These are phyloP conservation scores for Boletus eberwhitei DNA, from an alignment of 768 basidiomycete species.

Conservation along the genomic window DNA sequence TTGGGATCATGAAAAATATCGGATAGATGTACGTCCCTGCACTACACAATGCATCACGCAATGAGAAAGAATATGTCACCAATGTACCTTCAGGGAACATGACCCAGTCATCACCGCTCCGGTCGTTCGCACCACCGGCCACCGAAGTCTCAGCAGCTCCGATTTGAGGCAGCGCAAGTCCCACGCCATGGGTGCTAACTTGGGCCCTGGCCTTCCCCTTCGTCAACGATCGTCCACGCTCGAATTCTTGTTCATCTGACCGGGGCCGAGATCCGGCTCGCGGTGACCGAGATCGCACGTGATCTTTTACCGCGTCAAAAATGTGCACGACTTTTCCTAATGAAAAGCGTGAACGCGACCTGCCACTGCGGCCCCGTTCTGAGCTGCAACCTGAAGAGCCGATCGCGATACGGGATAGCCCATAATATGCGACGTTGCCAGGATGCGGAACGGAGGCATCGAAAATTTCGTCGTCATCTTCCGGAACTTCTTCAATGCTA, in stretches of 20 bases:
- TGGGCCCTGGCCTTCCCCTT: conserved; percentile 31
- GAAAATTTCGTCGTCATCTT: conserved; percentile 26
- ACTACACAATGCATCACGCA: conserved; percentile 46
- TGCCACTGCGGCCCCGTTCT: conserved; percentile 30
- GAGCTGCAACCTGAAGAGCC: conserved; percentile 14
- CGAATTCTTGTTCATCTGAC: conserved; percentile 3
- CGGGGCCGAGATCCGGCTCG: conserved; percentile 9
- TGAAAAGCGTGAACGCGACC: conserved; percentile 47
- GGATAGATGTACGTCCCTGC: conserved; percentile 91
- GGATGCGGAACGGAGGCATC: conserved; percentile 3
- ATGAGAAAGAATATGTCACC: conserved; percentile 12
- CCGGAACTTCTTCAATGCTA: conserved; percentile 41
- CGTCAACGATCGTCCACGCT: conserved; percentile 29
- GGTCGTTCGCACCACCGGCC: conserved; percentile 24
- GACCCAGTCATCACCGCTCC: conserved; percentile 62
- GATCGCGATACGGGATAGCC: conserved; percentile 14
- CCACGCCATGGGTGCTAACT: not conserved
- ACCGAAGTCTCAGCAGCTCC: conserved; percentile 30
- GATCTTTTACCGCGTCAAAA: conserved; percentile 42
- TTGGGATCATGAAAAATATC: conserved; percentile 84
- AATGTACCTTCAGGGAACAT: conserved; percentile 79
- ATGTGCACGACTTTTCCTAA: conserved; percentile 50
- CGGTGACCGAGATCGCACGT: conserved; percentile 48
- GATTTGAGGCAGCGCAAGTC: conserved; percentile 20
- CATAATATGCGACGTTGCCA: conserved; percentile 9